Base-by-base conservation (phyloP, 495 filamentous ascomycete genomes). In the Aspergillus coremiiformis region DNA sequence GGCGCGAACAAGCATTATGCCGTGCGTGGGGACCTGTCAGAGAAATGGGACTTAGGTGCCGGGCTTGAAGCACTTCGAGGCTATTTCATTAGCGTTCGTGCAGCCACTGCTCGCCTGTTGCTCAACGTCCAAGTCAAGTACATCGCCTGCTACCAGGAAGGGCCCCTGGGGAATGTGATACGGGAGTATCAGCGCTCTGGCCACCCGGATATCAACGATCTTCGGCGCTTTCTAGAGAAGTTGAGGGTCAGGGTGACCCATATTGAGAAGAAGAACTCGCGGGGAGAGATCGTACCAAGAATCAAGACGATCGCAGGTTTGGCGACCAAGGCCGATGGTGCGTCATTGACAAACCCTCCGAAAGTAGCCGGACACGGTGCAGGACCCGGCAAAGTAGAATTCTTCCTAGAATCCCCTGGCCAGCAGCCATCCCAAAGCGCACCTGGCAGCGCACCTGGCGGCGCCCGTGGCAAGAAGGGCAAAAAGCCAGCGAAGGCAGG, bases 21-120 rank as follows among this genome's bases (percentile, higher is more conserved):
- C 29, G 55, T 73, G 10, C 42, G 55, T 6, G 42, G 49, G 12
- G 53, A 29, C 4, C 39, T 55, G 0, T 51, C 57, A 2, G 74
- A 77, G 35, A 63, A 51, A 6, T 63, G 53, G 23, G 55, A 61
- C 27, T 64, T 77, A 0, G 63, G 61, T 8, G 62, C 61, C 10
- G 76, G 75, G 6, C 64, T 81, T 0, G 62, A 76, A 1, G 75
- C 78, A 3, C 64, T 84, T 0, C 78, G 85, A 44, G 85, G 86
- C 0, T 88, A 78, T 56, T 86, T 85, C 53, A 72, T 82, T 47
- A 87, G 83, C 64, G 78, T 83, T 14, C 82, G 85, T 20, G 71
- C 77, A 0, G 83, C 81, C 8, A 87, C 85, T 3, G 77, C 79
- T 3, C 76, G 84, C 5, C 57, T 86, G 9, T 67, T 87, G 0